Evolutionary conservation across 2,329 filamentous ascomycete species (phyloP).

Genomic region (Sporothrix brasiliensis): DNA sequence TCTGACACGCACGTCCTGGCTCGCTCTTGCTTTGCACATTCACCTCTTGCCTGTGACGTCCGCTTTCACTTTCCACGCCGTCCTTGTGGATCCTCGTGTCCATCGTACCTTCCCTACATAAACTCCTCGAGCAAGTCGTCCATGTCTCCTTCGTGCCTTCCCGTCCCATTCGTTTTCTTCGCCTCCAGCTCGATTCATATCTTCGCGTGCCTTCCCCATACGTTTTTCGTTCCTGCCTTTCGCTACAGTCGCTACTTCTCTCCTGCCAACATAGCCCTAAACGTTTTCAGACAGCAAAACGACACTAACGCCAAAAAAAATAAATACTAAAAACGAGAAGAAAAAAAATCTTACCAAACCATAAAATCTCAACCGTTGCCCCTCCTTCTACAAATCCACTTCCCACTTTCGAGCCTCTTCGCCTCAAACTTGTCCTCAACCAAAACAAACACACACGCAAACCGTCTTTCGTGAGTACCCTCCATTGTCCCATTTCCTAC

Average conservation of each 20-base stretch:
- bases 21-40: not conserved
- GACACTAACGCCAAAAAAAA: constrained; percentile 32
- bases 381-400: constrained; percentile 34
- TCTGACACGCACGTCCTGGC: not conserved
- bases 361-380: constrained; percentile 35
- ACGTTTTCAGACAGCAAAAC: constrained; percentile 25
- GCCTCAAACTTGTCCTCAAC: constrained; percentile 26
- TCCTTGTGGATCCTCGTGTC: constrained; percentile 23
- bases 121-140: not conserved
- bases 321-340: constrained; percentile 31
- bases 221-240: constrained; percentile 17
- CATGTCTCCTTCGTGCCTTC: constrained; percentile 26
- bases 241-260: constrained; percentile 29
- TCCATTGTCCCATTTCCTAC: not conserved
- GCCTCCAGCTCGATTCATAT: constrained; percentile 19
- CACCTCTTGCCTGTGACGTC: not conserved
- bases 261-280: constrained; percentile 31
- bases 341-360: constrained; percentile 32
- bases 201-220: constrained; percentile 24
- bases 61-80: constrained; percentile 8
- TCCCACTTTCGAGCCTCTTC: constrained; percentile 33
- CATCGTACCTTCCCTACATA: constrained; percentile 17
- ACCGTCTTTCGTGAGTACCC: constrained; percentile 27
- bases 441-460: constrained; percentile 30
- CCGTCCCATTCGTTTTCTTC: constrained; percentile 2